phyloP scores from a whole-genome alignment of 2,329 filamentous ascomycete species.

The Cercospora beticola region DNA sequence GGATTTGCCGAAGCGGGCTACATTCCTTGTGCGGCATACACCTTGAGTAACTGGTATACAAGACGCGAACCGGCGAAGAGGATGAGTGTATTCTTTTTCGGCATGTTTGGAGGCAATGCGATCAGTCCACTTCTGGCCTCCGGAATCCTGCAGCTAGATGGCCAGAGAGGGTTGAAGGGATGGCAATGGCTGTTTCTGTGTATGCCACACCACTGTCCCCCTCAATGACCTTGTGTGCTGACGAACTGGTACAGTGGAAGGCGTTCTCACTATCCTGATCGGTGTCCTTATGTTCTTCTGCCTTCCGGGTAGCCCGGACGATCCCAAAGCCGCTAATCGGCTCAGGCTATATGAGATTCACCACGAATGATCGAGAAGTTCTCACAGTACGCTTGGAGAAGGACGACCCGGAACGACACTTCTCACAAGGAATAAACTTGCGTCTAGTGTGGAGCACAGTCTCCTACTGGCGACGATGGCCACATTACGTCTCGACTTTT shows the following conservation, averaged over 20 bases:
- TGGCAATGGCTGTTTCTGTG: conserved; percentile 14
- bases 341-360: background rate
- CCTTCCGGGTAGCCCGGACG: conserved; percentile 6
- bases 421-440: background rate
- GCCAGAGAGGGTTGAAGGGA: background rate
- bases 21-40: conserved; percentile 11
- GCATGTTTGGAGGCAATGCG: conserved; percentile 8
- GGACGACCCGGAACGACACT: background rate
- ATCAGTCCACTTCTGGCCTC: conserved; percentile 9
- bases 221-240: background rate
- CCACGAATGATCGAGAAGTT: background rate
- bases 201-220: background rate
- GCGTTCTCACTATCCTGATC: conserved; percentile 1
- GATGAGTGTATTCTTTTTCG: conserved; percentile 6
- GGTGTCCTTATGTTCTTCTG: conserved; percentile 3
- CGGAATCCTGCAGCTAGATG: conserved; percentile 7
- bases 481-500: conserved; percentile 40
- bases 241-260: background rate
- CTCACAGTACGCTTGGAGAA: background rate
- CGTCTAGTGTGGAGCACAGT: conserved; percentile 7
- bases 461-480: conserved; percentile 11
- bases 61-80: conserved; percentile 6
- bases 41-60: conserved; percentile 2
- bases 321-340: conserved; percentile 12
- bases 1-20: conserved; percentile 12